Percentiles rank a stretch among this genome's conserved stretches.
Evolutionary conservation across 2,329 filamentous ascomycete species (phyloP).

Genomic region (Colletotrichum euphorbiae): DNA sequence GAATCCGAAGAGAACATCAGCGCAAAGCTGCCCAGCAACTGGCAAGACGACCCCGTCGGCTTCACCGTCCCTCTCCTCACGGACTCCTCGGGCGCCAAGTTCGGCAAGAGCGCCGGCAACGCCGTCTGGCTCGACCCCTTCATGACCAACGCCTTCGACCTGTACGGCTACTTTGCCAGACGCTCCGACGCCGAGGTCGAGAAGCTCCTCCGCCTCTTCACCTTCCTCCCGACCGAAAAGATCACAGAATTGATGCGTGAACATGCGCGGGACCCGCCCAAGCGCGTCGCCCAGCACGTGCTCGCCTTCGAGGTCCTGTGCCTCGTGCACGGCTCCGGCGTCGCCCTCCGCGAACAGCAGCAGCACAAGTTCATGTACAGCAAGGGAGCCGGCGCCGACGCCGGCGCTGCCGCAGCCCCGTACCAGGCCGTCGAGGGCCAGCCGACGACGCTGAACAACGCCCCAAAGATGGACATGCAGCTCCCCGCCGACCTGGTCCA

Average conservation of each 20-base stretch:
- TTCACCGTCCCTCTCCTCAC: slow-evolving; percentile 93
- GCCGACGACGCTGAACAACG: slow-evolving; percentile 55
- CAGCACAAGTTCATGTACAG: slow-evolving; percentile 65
- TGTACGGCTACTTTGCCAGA: slow-evolving; percentile 91
- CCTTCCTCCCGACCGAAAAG: slow-evolving; percentile 80
- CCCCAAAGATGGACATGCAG: slow-evolving; percentile 65
- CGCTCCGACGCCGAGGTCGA: slow-evolving; percentile 85
- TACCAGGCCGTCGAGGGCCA: slow-evolving; percentile 41
- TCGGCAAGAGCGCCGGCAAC: slow-evolving; percentile 95
- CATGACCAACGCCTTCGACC: slow-evolving; percentile 84
- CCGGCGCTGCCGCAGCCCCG: slow-evolving; percentile 14
- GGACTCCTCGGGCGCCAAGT: slow-evolving; percentile 86
- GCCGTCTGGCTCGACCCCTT: slow-evolving; percentile 90
- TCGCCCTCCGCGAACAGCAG: slow-evolving; percentile 71
- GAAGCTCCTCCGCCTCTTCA: slow-evolving; percentile 87
- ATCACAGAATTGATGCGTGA: slow-evolving; percentile 76
- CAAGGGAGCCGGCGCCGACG: slow-evolving; percentile 41
- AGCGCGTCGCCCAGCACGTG: slow-evolving; percentile 83
- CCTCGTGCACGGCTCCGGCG: slow-evolving; percentile 77
- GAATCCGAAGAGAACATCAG: slow-evolving; percentile 63
- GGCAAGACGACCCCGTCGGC: slow-evolving; percentile 75
- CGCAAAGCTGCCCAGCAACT: slow-evolving; percentile 53
- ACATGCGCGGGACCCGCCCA: slow-evolving; percentile 75
- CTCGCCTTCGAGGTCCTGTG: slow-evolving; percentile 86
- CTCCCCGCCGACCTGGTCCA: slow-evolving; percentile 69